Base-by-base conservation (phyloP, 805 yeast genomes). In the Barnettozyma sp. region DNA sequence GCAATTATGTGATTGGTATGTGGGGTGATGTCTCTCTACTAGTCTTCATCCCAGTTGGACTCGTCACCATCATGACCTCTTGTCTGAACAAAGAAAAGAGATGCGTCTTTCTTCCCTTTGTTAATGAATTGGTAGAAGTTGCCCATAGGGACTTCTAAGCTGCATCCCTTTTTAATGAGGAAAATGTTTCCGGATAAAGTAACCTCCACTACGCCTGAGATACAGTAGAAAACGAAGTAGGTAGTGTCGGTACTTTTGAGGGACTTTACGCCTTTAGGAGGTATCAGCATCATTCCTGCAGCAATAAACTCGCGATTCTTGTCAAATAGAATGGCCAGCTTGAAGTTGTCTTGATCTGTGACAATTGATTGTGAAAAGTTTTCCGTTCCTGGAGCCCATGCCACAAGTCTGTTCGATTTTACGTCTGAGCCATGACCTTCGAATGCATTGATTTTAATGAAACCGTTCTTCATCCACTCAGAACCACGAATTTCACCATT, bases 111-210 rank as follows among this genome's bases (percentile, higher is more conserved):
- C 22, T 65, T 60, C 0, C 87, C 82, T 26, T 65, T 67, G 51
- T 84, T 84, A 31, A 67, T 68, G 44, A 87, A 69, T 13, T 81
- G 73, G 56, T 84, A 86, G 28, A 70, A 67, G 52, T 82, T 83
- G 5, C 79, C 81, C 61, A 81, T 72, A 1, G 96, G 96, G 6
- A 88, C 69, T 49, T 82, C 83, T 49, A 87, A 79, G 5, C 90
- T 73, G 35, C 94, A 81, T 1, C 95, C 95, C 37, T 68, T 63
- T 1, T 73, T 67, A 6, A 78, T 81, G 4, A 76, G 59, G 53
- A 87, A 83, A 16, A 62, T 66, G 15, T 66, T 68, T 6, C 72
- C 73, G 14, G 74, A 70, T 4, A 87, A 44, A 2, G 76, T 71
- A 3, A 83, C 88, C 48, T 83, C 84, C 7, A 84, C 53, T 3